Evolutionary conservation across 352 stramenopile genomes (phyloP).

Genomic region (Blastocystis sp.): DNA sequence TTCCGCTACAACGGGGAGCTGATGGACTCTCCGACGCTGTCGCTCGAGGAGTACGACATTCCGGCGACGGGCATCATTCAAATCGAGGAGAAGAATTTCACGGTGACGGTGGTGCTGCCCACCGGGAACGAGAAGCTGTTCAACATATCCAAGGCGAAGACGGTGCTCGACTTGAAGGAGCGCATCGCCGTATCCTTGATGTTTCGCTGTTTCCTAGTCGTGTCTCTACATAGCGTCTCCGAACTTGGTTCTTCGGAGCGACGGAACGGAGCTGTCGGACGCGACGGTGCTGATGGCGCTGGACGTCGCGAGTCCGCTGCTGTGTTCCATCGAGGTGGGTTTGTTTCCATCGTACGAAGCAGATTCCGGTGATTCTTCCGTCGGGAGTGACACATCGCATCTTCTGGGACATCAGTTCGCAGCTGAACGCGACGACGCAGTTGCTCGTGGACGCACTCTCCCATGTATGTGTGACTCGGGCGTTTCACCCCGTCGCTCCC

Average conservation of each 20-base stretch:
- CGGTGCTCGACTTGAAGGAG: slow-evolving; percentile 19
- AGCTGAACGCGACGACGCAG: slow-evolving; percentile 24
- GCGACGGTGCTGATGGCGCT: background rate
- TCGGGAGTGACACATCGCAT: background rate
- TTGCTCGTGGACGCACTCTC: background rate
- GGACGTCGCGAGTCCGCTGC: background rate
- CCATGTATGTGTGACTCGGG: background rate
- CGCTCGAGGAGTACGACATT: slow-evolving; percentile 12
- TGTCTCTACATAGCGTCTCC: slow-evolving; percentile 27
- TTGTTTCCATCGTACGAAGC: background rate
- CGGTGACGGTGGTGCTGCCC: background rate
- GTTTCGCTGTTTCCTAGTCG: background rate
- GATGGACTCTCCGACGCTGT: background rate
- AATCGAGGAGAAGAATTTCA: background rate
- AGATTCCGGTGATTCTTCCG: background rate
- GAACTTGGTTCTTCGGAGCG: slow-evolving; percentile 4
- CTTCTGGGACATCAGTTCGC: slow-evolving; percentile 46
- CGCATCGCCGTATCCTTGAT: background rate
- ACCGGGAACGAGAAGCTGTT: slow-evolving; percentile 40
- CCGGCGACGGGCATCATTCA: background rate
- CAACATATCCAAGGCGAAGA: slow-evolving; percentile 18
- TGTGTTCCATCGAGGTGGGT: slow-evolving; percentile 26
- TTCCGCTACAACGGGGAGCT: background rate
- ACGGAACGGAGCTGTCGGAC: background rate
- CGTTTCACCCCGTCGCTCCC: too few relatives aligned